Base-by-base conservation (phyloP, 2,329 filamentous ascomycete species). In the Fusarium coicis region DNA sequence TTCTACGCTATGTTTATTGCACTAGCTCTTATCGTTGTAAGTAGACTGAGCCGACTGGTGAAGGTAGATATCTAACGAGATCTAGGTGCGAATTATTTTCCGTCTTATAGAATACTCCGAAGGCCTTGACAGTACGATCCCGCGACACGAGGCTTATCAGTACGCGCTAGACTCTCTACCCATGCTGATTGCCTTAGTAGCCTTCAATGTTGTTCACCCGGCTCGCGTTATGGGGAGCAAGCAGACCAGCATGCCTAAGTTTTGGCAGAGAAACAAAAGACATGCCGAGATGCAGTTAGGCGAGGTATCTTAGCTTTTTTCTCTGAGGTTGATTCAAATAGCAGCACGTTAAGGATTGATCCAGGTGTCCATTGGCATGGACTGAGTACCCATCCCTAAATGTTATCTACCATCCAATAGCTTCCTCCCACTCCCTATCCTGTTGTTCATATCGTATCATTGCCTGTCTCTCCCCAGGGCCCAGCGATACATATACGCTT, bases 311-410 rank as follows among this genome's bases (percentile, higher is more conserved):
- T 28, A 30, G 32, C 11, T 5, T 7, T 23, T 5, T 12, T 23
- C 12, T 3, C 2, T 30, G 5, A 18, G n/a, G 4, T 23, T 23
- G 1, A 8, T 11, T 8, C 4, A 43, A 12, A 18, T 11, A 2
- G 15, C 6, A 5, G 5, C 0, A 26, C 7, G 42, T 8, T 23
- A 1, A 12, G 10, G 6, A 44, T 26, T 18, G 15, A 26, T 26
- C 16, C 11, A 5, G 9, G n/a, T 1, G 7, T 26, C 0, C 2
- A 26, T 4, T 26, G 6, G 9, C 8, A 44, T 44, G n/a, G 10
- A 26, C n/a, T 18, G n/a, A 12, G 26, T 3, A 10, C 1, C 15
- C 2, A 28, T 46, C 9, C 12, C 26, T 0, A 0, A 2, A 2
- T 4, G 0, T 28, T 10, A 15, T 47, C 6, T 47, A 47, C 44